Conservation (phyloP, 371 early-diverging fungal species). For the Rhizopus delemar region DNA sequence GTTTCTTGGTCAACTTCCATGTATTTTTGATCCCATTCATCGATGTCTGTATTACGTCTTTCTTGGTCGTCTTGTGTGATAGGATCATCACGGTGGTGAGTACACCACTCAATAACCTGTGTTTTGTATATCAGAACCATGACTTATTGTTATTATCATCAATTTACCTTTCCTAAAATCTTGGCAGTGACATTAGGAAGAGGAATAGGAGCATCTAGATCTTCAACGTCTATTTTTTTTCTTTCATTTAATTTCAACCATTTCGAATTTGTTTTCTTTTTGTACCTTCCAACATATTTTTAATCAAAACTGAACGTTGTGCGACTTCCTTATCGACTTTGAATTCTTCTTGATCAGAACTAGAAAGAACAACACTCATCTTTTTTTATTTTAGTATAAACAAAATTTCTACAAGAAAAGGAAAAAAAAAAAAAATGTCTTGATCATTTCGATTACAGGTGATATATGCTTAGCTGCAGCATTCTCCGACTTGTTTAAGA, state of each 20-base stretch:
- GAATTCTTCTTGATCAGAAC: constrained; percentile 75
- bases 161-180: constrained; percentile 67
- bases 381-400: neutral
- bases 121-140: too few relatives aligned
- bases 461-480: too few relatives aligned
- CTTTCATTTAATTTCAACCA: neutral
- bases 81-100: constrained; percentile 76
- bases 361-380: constrained; percentile 52
- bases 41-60: constrained; percentile 71
- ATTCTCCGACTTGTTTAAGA: too few relatives aligned
- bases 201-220: constrained; percentile 72
- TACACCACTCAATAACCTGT: constrained; percentile 81
- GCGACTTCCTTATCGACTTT: constrained; percentile 82
- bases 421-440: too few relatives aligned
- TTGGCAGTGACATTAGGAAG: constrained; percentile 75
- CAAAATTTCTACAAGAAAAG: too few relatives aligned
- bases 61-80: constrained; percentile 62
- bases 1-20: constrained; percentile 80
- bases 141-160: neutral
- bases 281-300: constrained; percentile 87
- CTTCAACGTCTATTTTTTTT: constrained; percentile 65
- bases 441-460: too few relatives aligned
- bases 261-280: neutral
- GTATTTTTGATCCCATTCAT: constrained; percentile 82
- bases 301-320: constrained; percentile 85